Base-by-base conservation (phyloP, 176 grass and related monocot genomes). In the Phoenix roebelenii region DNA sequence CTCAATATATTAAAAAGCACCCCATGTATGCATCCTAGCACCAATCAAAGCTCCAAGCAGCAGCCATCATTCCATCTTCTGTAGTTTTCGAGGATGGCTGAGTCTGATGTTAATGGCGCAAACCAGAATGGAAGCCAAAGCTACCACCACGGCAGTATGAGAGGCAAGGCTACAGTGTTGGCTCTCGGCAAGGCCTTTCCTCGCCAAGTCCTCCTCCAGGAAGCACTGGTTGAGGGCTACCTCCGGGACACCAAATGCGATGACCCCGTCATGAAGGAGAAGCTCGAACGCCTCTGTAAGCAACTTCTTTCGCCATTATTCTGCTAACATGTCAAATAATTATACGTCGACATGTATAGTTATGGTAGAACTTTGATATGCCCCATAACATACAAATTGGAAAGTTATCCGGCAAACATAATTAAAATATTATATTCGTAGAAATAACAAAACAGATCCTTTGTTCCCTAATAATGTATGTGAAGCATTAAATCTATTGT, bases 181-280 rank as follows among this genome's bases (percentile, higher is more conserved):
- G 92, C 92, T 23, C 50, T 96, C 15, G 87, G 80, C 75, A 96
- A 96, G 65, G 87, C 72, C 16, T 85, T 96, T 65, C 92, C 92
- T 22, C 72, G 75, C n/a, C 80, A 90, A 35, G 74, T 96, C 49
- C 83, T 90, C n/a, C 73, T 77, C 16, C 91, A 96, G 55, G 86
- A 96, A 61, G 78, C 80, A 28, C 72, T 96, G 29, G 91, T 90
- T 3, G 78, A 87, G 48, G 68, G 72, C 15, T 96, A 84, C 78
- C 87, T 90, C 69, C 61, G 68, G 9, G 69, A 85, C 16, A 90
- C 86, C 23, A 59, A 80, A 24, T 90, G 80, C 1, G 72, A 83
- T 1, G 80, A 90, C 60, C 83, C 86, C 0, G 54, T 74, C 51
- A 89, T 82, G 15, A 85, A 78, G 81, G 73, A 80, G n/a, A 90